phyloP scores from a whole-genome alignment of 805 yeast species.

The Priceomyces fermenticarens region DNA sequence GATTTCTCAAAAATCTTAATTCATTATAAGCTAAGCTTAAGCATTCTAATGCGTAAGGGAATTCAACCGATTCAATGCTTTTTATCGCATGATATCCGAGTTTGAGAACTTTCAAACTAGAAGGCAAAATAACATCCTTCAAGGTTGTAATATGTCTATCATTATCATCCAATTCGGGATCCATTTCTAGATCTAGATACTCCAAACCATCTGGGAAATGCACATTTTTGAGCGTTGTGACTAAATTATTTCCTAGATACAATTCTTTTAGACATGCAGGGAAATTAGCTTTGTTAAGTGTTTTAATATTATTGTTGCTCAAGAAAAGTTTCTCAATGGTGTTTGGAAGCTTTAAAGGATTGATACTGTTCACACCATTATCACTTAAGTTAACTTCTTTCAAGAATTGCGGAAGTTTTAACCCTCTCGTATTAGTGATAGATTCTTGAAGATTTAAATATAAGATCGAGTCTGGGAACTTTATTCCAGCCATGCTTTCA shows the following conservation, averaged over 20 bases:
- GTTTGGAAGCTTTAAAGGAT: conserved; percentile 42
- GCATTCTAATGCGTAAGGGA: conserved; percentile 29
- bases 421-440: conserved; percentile 43
- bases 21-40: conserved; percentile 40
- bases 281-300: conserved; percentile 40
- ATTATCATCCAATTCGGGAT: conserved; percentile 38
- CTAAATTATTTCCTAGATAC: conserved; percentile 39
- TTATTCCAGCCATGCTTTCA: conserved; percentile 46
- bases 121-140: conserved; percentile 40
- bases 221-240: conserved; percentile 45
- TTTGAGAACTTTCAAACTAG: conserved; percentile 30
- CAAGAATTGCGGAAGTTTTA: conserved; percentile 34
- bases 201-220: conserved; percentile 36
- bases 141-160: conserved; percentile 40
- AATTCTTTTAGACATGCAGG: conserved; percentile 34
- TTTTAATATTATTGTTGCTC: conserved; percentile 40
- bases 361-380: conserved; percentile 44
- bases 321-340: conserved; percentile 35
- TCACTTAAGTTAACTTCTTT: conserved; percentile 30
- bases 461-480: conserved; percentile 38
- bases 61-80: conserved; percentile 36
- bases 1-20: conserved; percentile 31
- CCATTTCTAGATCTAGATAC: conserved; percentile 41
- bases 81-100: conserved; percentile 40
- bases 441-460: conserved; percentile 40